phyloP scores from a whole-genome alignment of 73 alveolate species.

The Paramecium caudatum region DNA sequence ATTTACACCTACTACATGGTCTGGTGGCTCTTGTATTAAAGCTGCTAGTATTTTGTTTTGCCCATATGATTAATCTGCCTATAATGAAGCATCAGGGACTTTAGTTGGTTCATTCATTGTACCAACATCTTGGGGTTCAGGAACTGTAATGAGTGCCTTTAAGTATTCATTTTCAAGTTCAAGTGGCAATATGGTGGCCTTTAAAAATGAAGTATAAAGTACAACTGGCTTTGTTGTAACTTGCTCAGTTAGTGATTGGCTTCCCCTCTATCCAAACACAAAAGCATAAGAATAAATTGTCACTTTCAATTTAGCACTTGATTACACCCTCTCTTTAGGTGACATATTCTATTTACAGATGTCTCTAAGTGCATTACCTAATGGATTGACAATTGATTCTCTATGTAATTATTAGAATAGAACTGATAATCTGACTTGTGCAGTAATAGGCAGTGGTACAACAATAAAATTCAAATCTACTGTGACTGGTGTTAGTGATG shows the following conservation, averaged over 20 bases:
- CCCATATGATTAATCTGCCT: constrained; percentile 13
- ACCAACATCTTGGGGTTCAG: constrained; percentile 23
- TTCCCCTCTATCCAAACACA: constrained; percentile 5
- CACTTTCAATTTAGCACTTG: background rate
- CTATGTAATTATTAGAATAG: background rate
- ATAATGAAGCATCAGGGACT: background rate
- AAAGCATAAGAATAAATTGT: background rate
- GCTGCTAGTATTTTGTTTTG: background rate
- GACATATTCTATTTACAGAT: background rate
- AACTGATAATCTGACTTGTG: background rate
- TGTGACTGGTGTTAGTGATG: background rate
- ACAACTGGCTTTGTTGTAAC: background rate
- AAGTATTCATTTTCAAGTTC: constrained; percentile 23
- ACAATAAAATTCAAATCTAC: background rate
- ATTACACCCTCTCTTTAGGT: background rate
- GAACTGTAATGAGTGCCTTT: background rate
- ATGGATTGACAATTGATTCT: constrained; percentile 1
- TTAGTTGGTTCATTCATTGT: constrained; percentile 34
- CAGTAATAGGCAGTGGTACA: background rate
- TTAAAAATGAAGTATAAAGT: background rate
- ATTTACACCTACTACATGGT: constrained; percentile 24
- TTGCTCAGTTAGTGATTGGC: constrained; percentile 34
- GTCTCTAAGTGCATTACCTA: constrained; percentile 30
- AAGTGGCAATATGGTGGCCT: constrained; percentile 53
- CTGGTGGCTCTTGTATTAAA: constrained; percentile 12